phyloP scores from a whole-genome alignment of 1,139 yeast species.

The Taiozyma sp. region DNA sequence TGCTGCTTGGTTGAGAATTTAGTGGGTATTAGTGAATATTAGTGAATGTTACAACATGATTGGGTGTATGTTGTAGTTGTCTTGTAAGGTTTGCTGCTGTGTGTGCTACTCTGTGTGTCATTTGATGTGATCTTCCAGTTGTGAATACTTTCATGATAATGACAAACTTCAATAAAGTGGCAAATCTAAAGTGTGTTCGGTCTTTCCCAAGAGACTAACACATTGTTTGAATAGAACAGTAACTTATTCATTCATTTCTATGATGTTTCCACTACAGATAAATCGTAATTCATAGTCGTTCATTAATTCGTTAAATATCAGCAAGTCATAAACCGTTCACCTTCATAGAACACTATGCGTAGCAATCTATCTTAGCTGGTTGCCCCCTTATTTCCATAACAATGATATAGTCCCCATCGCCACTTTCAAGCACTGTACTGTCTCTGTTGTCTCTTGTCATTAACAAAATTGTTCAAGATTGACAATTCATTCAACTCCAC shows the following conservation, averaged over 20 bases:
- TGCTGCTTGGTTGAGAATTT: conserved; percentile 56
- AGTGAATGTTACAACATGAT: background rate
- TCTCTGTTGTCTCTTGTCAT: background rate
- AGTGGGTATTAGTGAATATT: no score
- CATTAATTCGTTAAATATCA: background rate
- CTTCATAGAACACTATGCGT: background rate
- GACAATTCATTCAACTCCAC: conserved; percentile 4
- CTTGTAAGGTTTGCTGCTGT: no score
- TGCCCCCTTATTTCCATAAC: background rate
- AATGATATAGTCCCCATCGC: no score
- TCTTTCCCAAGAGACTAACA: no score
- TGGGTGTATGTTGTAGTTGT: background rate
- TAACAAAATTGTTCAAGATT: conserved; percentile 7
- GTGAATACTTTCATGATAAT: no score
- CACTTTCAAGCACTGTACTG: background rate
- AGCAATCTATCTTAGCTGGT: background rate
- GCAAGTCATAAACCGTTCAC: background rate
- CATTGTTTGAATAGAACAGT: no score
- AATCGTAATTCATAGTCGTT: background rate
- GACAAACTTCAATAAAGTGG: no score
- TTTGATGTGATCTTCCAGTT: no score
- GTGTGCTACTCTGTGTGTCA: no score
- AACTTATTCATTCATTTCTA: no score
- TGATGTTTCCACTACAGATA: no score
- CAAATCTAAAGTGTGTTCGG: no score